Percentiles rank a stretch among this genome's conserved stretches.
phyloP scores from a whole-genome alignment of 352 stramenopile species.

The Pythium vanterpoolii region DNA sequence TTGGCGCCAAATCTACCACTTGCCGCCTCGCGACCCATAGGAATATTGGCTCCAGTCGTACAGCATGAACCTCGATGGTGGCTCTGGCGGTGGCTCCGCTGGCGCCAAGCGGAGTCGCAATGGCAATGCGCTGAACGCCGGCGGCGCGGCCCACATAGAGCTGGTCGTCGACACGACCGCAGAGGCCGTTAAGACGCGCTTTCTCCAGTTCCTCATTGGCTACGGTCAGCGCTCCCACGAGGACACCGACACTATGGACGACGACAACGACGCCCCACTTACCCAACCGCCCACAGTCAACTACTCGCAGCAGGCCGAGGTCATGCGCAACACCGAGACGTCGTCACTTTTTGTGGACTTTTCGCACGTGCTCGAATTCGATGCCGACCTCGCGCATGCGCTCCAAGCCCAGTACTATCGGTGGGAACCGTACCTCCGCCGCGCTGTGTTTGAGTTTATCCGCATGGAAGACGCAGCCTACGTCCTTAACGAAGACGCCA shows the following conservation, averaged over 20 bases:
- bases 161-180: constrained; percentile 69
- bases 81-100: background rate
- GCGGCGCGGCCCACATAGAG: constrained; percentile 35
- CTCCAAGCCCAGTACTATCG: constrained; percentile 86
- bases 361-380: constrained; percentile 78
- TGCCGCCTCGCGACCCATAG: background rate
- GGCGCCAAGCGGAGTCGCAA: constrained; percentile 40
- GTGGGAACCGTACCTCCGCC: constrained; percentile 76
- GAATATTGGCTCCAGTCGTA: background rate
- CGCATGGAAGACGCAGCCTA: constrained; percentile 70
- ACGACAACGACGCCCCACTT: constrained; percentile 3
- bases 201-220: constrained; percentile 79
- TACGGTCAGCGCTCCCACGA: constrained; percentile 44
- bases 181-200: constrained; percentile 79
- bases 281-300: constrained; percentile 48
- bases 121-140: constrained; percentile 37
- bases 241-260: constrained; percentile 10
- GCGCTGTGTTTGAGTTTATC: constrained; percentile 79
- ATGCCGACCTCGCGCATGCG: constrained; percentile 74
- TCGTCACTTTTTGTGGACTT: constrained; percentile 88
- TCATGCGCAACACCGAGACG: constrained; percentile 86
- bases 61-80: constrained; percentile 16
- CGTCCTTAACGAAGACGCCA: constrained; percentile 76
- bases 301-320: constrained; percentile 82
- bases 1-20: constrained; percentile 21